phyloP scores from a whole-genome alignment of 202 grass and related monocot species.

The Tripidium arundinaceum region DNA sequence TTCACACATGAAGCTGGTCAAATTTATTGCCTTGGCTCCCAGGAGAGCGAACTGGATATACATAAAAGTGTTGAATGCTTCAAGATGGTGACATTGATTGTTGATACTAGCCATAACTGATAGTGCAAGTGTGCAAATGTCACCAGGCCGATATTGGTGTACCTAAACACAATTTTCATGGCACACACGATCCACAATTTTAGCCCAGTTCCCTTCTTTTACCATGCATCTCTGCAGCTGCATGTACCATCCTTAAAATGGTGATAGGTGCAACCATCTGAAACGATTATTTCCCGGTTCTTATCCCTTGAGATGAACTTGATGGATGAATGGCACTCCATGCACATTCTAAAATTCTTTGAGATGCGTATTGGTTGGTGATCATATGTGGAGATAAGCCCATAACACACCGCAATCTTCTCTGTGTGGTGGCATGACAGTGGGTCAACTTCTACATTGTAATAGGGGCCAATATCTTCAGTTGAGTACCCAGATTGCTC shows the following conservation, averaged over 20 bases:
- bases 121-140: not conserved
- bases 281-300: constrained; percentile 45
- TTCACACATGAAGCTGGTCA: not conserved
- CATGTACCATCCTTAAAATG: constrained; percentile 47
- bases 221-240: constrained; percentile 58
- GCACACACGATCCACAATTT: constrained; percentile 13
- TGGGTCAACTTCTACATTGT: constrained; percentile 50
- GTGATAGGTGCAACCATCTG: constrained; percentile 59
- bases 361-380: constrained; percentile 42
- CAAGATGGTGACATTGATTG: not conserved
- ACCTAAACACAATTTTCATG: constrained; percentile 1
- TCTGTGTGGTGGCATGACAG: constrained; percentile 69
- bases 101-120: not conserved
- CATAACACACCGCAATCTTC: constrained; percentile 50
- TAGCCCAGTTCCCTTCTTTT: not conserved
- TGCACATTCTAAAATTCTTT: constrained; percentile 65
- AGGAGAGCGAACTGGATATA: not conserved
- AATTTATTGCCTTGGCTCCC: constrained; percentile 3
- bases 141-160: not conserved
- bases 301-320: constrained; percentile 53
- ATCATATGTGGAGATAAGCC: constrained; percentile 44
- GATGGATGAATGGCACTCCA: constrained; percentile 58
- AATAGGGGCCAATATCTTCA: constrained; percentile 44
- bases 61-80: not conserved
- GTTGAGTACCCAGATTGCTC: constrained; percentile 44